Conservation (phyloP, 2,329 filamentous ascomycete species). For the Lasiodiplodia sp. region DNA sequence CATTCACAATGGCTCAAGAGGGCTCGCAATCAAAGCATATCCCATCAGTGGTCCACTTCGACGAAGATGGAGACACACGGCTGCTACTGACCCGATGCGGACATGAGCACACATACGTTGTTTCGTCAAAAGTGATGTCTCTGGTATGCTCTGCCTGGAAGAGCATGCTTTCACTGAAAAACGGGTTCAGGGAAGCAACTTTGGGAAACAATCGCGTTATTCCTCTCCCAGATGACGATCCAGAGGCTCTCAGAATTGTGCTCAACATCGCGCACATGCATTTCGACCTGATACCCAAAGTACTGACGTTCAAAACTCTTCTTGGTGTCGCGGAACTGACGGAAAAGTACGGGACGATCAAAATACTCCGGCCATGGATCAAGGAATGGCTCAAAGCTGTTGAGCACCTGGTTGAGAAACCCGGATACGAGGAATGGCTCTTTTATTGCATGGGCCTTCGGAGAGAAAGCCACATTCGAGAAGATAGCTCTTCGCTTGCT, state of each 20-base stretch:
- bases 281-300: constrained; percentile 3
- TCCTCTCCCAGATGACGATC: constrained; percentile 27
- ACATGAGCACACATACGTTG: background rate
- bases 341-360: constrained; percentile 25
- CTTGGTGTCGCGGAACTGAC: constrained; percentile 6
- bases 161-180: background rate
- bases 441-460: constrained; percentile 18
- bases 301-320: background rate
- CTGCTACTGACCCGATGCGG: background rate
- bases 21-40: background rate
- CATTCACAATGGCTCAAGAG: background rate
- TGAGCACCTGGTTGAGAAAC: background rate
- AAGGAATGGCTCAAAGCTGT: constrained; percentile 1
- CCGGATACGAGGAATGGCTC: constrained; percentile 20
- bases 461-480: background rate
- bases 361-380: constrained; percentile 15
- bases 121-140: constrained; percentile 11
- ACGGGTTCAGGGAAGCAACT: constrained; percentile 1
- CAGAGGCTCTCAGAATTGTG: constrained; percentile 13
- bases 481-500: background rate
- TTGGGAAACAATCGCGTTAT: background rate
- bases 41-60: background rate
- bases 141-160: constrained; percentile 1
- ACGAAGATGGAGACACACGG: constrained; percentile 6
- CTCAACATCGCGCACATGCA: constrained; percentile 29